These are phyloP conservation scores for Hypsizygus marmoreus DNA, from an alignment of 768 basidiomycete genomes.

Conservation along the genomic window DNA sequence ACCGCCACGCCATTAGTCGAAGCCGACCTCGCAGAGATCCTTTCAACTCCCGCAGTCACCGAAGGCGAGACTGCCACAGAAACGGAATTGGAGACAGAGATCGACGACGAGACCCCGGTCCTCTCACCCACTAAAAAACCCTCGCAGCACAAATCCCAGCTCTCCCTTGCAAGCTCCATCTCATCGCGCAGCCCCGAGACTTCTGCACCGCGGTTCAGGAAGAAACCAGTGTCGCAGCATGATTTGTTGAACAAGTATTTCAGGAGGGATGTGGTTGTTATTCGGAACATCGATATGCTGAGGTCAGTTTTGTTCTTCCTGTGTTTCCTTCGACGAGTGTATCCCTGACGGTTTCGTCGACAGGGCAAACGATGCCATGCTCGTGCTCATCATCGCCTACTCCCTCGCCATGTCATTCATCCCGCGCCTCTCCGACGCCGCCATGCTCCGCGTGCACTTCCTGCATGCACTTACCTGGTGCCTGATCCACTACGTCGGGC, in stretches of 20 bases:
- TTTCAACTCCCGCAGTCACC: constrained; percentile 63
- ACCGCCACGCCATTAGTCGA: constrained; percentile 20
- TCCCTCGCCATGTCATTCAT: constrained; percentile 58
- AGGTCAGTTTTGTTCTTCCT: constrained; percentile 51
- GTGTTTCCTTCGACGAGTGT: background rate
- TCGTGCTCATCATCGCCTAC: constrained; percentile 76
- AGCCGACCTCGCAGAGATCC: constrained; percentile 27
- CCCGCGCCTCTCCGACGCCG: constrained; percentile 51
- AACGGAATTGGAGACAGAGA: constrained; percentile 66
- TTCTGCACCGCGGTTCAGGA: constrained; percentile 15
- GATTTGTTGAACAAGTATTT: constrained; percentile 92
- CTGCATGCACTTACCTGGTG: constrained; percentile 85
- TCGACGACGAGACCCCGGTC: constrained; percentile 39
- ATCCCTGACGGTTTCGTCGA: constrained; percentile 6
- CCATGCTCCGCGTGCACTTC: constrained; percentile 69
- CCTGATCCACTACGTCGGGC: constrained; percentile 82
- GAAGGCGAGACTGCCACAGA: constrained; percentile 78
- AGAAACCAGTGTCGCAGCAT: constrained; percentile 66
- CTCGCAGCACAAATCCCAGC: constrained; percentile 31
- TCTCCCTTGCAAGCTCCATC: constrained; percentile 36
- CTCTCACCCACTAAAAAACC: constrained; percentile 19
- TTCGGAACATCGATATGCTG: constrained; percentile 82
- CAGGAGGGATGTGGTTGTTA: constrained; percentile 78
- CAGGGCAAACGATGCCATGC: constrained; percentile 85
- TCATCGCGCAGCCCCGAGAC: constrained; percentile 26